Evolutionary conservation across 2,329 filamentous ascomycete genomes (phyloP).

Genomic region (Fusarium armeniacum): DNA sequence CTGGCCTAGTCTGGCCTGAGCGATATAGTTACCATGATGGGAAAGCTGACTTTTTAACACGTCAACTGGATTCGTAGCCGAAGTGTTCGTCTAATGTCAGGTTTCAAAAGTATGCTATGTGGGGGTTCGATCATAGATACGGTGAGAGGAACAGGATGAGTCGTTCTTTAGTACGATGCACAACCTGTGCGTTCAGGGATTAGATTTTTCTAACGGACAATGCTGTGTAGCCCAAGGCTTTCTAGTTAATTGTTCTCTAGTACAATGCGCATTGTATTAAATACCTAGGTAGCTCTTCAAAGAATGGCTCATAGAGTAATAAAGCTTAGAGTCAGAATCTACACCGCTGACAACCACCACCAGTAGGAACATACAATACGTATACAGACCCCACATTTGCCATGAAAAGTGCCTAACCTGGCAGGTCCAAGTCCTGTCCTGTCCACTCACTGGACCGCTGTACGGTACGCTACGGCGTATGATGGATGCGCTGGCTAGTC

Average conservation of each 20-base stretch:
- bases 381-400: conserved; percentile 21
- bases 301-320: not conserved
- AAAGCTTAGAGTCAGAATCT: not conserved
- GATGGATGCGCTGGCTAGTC: conserved; percentile 33
- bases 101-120: conserved; percentile 18
- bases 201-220: not conserved
- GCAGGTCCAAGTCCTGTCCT: conserved; percentile 24
- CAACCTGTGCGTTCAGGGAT: not conserved
- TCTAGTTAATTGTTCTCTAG: not conserved
- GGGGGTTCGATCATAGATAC: conserved; percentile 29
- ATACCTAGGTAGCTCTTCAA: not conserved
- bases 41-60: conserved; percentile 8
- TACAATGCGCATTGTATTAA: conserved; percentile 20
- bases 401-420: conserved; percentile 25
- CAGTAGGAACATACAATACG: conserved; percentile 13
- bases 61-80: conserved; percentile 20
- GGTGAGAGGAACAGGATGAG: conserved; percentile 25
- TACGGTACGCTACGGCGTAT: conserved; percentile 18
- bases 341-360: conserved; percentile 27
- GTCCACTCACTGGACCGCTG: conserved; percentile 5
- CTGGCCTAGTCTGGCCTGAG: not conserved
- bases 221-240: not conserved
- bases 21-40: conserved; percentile 12
- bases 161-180: conserved; percentile 10
- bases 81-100: conserved; percentile 5